phyloP scores from a whole-genome alignment of 1,284 basidiomycete genomes.

The Stereum hirsutum region DNA sequence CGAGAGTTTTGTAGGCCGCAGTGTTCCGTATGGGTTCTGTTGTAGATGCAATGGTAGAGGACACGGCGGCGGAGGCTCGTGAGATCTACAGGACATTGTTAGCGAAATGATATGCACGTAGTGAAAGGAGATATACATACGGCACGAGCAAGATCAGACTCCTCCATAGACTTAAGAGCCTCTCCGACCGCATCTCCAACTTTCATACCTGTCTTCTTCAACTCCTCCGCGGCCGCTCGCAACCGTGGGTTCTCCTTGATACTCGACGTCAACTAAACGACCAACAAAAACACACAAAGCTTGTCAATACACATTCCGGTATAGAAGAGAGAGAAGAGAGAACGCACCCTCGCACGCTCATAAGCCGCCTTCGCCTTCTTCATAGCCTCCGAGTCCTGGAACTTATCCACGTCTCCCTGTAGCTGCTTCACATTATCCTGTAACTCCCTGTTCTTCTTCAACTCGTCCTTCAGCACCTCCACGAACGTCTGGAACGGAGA shows the following conservation, averaged over 20 bases:
- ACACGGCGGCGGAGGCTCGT: constrained; percentile 71
- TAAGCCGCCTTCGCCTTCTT: constrained; percentile 85
- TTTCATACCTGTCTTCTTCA: constrained; percentile 84
- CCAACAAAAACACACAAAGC: constrained; percentile 2
- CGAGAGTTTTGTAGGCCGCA: constrained; percentile 86
- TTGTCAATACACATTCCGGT: not conserved
- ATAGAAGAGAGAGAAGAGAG: constrained; percentile 4
- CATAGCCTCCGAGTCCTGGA: constrained; percentile 97
- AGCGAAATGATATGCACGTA: not conserved
- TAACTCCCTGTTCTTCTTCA: constrained; percentile 89
- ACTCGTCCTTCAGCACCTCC: constrained; percentile 86
- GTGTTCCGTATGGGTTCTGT: constrained; percentile 95
- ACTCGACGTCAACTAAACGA: constrained; percentile 71
- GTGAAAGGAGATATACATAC: constrained; percentile 30
- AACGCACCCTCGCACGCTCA: constrained; percentile 83
- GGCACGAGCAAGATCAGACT: constrained; percentile 85
- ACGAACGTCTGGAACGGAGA: constrained; percentile 97
- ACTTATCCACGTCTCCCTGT: constrained; percentile 94
- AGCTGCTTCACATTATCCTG: constrained; percentile 97
- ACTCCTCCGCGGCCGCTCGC: constrained; percentile 84
- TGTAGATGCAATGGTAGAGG: constrained; percentile 70
- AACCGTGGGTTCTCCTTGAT: constrained; percentile 96
- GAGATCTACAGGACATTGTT: constrained; percentile 45
- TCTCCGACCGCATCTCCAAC: constrained; percentile 91
- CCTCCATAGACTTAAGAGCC: constrained; percentile 87